Base-by-base conservation (phyloP, 108 stramenopile species). In the Tribonema minus region DNA sequence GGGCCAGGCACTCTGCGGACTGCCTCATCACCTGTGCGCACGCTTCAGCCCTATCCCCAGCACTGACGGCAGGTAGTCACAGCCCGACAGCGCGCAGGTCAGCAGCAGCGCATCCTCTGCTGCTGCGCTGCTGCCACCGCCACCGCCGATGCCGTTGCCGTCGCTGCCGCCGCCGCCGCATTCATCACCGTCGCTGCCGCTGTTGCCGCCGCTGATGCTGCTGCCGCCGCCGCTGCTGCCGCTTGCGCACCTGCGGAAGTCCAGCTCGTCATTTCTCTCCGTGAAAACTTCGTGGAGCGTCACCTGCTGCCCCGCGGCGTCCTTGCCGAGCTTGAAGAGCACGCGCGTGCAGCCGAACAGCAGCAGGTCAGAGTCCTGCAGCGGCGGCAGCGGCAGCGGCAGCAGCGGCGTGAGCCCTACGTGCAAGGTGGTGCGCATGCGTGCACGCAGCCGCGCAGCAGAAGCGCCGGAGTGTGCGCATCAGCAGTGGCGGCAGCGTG, bases 331-430 rank as follows among this genome's bases (percentile, higher is more conserved):
- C 80, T 94, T 96, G 88, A 92, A 98, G 15, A 96, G 67, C 34
- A 97, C 86, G 23, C 83, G 66, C 3, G 72, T 67, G 61, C 87
- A 87, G 40, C 96, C 95, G 72, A 89, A 90, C 20, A 88, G 92
- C 41, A 98, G 72, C 38, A 94, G 73, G 87, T 99, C 98, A 0
- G 93, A 92, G 88, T 99, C 98, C 84, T n/a, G 96, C 97, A 25
- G 92, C 92, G 23, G 95, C 76, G 29, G 95, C 88, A 32, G 89
- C 69, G n/a, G n/a, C n/a, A n/a, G n/a, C n/a, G n/a, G n/a, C n/a
- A n/a, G n/a, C n/a, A n/a, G n/a, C n/a, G n/a, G n/a, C n/a, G 79
- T 61, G n/a, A n/a, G n/a, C n/a, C n/a, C n/a, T n/a, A n/a, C n/a
- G n/a, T n/a, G n/a, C n/a, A n/a, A n/a, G n/a, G n/a, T n/a, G n/a